Conservation (phyloP, 768 basidiomycete genomes). For the Hericium rajendrae region DNA sequence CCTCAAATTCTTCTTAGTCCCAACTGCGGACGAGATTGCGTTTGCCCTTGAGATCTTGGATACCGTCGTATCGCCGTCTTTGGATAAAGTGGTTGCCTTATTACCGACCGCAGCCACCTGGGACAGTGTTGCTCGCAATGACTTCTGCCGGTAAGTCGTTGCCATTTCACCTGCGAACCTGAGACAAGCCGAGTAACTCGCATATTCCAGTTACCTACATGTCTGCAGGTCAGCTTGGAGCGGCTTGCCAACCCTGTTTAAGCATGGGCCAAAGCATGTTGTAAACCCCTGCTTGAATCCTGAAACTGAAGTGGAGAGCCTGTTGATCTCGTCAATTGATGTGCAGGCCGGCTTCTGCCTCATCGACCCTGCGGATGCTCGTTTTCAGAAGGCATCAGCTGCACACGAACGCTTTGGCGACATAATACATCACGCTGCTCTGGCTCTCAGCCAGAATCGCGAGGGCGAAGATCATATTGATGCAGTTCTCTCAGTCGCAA, state of each 20-base stretch:
- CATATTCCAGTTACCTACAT: constrained; percentile 46
- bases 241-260: constrained; percentile 63
- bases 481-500: constrained; percentile 63
- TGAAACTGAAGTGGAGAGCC: constrained; percentile 57
- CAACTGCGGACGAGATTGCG: constrained; percentile 59
- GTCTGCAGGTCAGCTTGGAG: constrained; percentile 68
- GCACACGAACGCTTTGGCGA: constrained; percentile 59
- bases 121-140: constrained; percentile 61
- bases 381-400: constrained; percentile 53
- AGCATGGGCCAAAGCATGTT: constrained; percentile 47
- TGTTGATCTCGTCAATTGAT: constrained; percentile 56
- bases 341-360: constrained; percentile 71
- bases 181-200: constrained; percentile 2
- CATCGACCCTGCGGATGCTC: constrained; percentile 60
- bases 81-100: constrained; percentile 59
- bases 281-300: constrained; percentile 48
- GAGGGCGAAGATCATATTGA: constrained; percentile 81
- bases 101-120: constrained; percentile 46
- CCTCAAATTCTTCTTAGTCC: constrained; percentile 30
- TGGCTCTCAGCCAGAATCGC: constrained; percentile 47
- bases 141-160: constrained; percentile 65
- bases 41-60: constrained; percentile 76
- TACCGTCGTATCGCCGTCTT: constrained; percentile 50
- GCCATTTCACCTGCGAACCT: not conserved
- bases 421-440: constrained; percentile 58